A percentile compares a stretch with the other conserved stretches of the same genome.
These are phyloP conservation scores for Calonectria naviculata DNA, from an alignment of 2,329 filamentous ascomycete genomes.

Conservation along the genomic window DNA sequence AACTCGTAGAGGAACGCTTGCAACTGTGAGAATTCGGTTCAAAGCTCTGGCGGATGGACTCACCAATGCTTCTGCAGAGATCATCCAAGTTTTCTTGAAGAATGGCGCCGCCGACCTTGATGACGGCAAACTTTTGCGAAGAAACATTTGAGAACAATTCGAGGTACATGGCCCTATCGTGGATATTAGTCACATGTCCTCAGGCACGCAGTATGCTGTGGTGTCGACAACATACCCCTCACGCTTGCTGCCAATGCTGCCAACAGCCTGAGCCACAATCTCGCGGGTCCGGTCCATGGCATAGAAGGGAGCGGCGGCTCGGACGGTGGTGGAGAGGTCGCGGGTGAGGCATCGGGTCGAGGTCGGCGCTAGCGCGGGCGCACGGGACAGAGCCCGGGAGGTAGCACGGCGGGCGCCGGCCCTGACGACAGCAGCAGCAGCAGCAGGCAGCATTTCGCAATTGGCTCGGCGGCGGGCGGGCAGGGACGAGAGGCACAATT, in stretches of 20 bases:
- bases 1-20: slow-evolving; percentile 92
- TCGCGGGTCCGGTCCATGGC: slow-evolving; percentile 37
- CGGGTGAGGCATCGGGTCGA: background rate
- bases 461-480: slow-evolving; percentile 28
- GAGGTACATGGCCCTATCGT: slow-evolving; percentile 99
- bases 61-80: too few relatives aligned
- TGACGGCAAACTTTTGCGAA: slow-evolving; percentile 89
- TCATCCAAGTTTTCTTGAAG: slow-evolving; percentile 94
- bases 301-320: background rate
- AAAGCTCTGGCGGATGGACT: too few relatives aligned
- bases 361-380: slow-evolving; percentile 16
- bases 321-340: background rate
- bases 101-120: slow-evolving; percentile 96
- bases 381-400: slow-evolving; percentile 37
- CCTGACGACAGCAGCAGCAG: slow-evolving; percentile 54
- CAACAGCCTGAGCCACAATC: slow-evolving; percentile 70
- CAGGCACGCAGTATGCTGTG: too few relatives aligned
- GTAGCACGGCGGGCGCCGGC: slow-evolving; percentile 55
- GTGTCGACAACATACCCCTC: slow-evolving; percentile 66
- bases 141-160: too few relatives aligned
- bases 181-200: slow-evolving; percentile 37
- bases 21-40: too few relatives aligned
- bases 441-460: slow-evolving; percentile 56
- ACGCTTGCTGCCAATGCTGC: slow-evolving; percentile 94
- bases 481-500: background rate